Evolutionary conservation across 2,329 filamentous ascomycete species (phyloP).

Genomic region (Emergomyces orientalis): DNA sequence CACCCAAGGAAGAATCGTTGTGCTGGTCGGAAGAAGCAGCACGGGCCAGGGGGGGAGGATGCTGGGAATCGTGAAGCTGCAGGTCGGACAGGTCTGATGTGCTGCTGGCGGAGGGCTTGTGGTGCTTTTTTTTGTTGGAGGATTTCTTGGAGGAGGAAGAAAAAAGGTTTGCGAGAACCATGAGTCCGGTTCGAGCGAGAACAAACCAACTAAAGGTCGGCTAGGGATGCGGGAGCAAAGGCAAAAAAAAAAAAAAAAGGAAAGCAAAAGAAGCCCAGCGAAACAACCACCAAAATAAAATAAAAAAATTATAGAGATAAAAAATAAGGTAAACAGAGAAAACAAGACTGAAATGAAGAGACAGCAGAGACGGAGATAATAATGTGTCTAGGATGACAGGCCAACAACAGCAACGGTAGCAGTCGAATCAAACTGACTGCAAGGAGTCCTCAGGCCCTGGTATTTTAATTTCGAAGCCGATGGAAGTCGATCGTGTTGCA

Average conservation of each 20-base stretch:
- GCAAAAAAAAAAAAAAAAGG: constrained; percentile 10
- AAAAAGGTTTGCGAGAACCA: constrained; percentile 34
- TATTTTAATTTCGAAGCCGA: constrained; percentile 2
- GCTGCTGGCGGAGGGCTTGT: constrained; percentile 12
- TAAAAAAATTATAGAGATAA: constrained; percentile 8
- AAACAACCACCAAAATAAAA: constrained; percentile 14
- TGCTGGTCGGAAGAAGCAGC: constrained; percentile 5
- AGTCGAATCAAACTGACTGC: background rate
- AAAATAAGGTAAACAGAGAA: constrained; percentile 7
- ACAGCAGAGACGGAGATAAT: background rate
- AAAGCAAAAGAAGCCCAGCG: constrained; percentile 12
- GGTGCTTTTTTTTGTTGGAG: constrained; percentile 22
- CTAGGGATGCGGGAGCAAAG: constrained; percentile 3
- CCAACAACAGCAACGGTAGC: background rate
- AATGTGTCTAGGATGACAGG: background rate
- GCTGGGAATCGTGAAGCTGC: constrained; percentile 7
- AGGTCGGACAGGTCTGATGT: constrained; percentile 8
- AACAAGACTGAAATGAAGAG: background rate
- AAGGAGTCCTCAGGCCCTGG: background rate
- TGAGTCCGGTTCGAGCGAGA: constrained; percentile 14
- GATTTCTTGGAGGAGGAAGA: constrained; percentile 23
- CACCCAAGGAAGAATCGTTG: background rate
- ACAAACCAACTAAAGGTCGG: background rate
- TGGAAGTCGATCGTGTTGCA: constrained; percentile 4
- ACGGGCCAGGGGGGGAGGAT: background rate